phyloP scores from a whole-genome alignment of 352 stramenopile species.

The Globisporangium canariense region DNA sequence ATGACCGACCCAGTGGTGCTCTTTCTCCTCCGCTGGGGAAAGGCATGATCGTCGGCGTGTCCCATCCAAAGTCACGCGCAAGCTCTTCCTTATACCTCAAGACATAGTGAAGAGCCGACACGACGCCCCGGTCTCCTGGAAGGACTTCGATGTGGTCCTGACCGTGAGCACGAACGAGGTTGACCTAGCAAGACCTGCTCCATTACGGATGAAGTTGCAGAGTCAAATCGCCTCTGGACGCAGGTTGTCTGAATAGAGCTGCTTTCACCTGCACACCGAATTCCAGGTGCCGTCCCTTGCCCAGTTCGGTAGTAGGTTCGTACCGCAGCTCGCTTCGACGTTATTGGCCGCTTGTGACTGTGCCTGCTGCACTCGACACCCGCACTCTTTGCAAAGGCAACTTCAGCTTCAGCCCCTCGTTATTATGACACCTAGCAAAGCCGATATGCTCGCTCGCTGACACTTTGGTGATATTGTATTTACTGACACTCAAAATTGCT shows the following conservation, averaged over 20 bases:
- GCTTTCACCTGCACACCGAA: no score
- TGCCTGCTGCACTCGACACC: background rate
- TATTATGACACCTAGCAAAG: background rate
- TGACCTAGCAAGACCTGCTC: constrained; percentile 1
- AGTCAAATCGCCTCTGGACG: background rate
- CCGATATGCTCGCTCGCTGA: background rate
- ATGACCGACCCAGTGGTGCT: constrained; percentile 17
- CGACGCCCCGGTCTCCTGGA: background rate
- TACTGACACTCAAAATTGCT: background rate
- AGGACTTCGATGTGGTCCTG: background rate
- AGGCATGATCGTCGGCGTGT: constrained; percentile 1
- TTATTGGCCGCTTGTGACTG: no score
- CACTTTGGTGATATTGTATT: background rate
- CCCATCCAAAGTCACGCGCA: background rate
- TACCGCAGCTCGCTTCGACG: background rate
- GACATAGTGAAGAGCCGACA: background rate
- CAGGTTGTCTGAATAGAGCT: no score
- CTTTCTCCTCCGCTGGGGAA: background rate
- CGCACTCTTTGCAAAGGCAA: background rate
- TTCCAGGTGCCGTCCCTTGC: no score
- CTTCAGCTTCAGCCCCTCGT: background rate
- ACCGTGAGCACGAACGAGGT: background rate
- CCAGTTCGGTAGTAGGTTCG: background rate
- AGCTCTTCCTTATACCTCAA: background rate
- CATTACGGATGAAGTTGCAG: background rate